Evolutionary conservation across 371 early-diverging fungal genomes (phyloP), one percentile per base, ranked within the genome.

Genomic region (Fennellomyces sp.): DNA sequence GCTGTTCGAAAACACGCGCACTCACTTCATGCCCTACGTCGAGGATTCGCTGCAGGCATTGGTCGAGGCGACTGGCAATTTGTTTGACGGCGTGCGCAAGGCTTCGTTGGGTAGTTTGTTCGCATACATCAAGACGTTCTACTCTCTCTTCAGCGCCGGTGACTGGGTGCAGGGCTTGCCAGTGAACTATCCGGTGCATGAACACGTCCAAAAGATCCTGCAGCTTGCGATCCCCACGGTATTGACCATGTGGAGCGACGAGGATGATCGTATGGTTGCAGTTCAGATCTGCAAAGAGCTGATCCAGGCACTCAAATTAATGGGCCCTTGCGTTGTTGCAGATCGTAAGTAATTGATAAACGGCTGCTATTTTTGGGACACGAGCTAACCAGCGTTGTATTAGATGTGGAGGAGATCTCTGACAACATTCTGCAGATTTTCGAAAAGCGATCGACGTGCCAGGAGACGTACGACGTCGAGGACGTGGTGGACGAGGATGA

Each of bases 21-120:
- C 78, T 0, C 80, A 84, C 27, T 94, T 93, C 67, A 71, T 94
- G 76, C 93, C 95, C 1, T 94, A 92, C 63, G 85, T 92, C n/a
- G 87, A 88, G 52, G 74, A 78, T 19, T 78, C 82, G 21, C 70
- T 91, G 21, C 69, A 84, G 29, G 87, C 85, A 49, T 69, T 91
- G 50, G 65, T 87, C 33, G 68, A 75, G 33, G 71, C 93, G 19
- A 68, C 83, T n/a, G 78, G 75, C 3, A 90, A 96, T 66, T 74
- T 85, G 66, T 84, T 86, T 4, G 94, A 94, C 27, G 88, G 83
- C 38, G 92, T 93, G 33, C 88, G 96, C 64, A 95, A 90, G 66
- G 80, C 91, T 6, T 88, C 87, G 4, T 73, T 83, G 13, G 74
- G 75, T 15, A 78, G 87, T 26, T 74, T 94, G 56, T 88, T 94